Percentiles rank a stretch among this genome's conserved stretches.
Evolutionary conservation across 2,329 filamentous ascomycete genomes (phyloP).

Genomic region (Hyphodiscus sp.): DNA sequence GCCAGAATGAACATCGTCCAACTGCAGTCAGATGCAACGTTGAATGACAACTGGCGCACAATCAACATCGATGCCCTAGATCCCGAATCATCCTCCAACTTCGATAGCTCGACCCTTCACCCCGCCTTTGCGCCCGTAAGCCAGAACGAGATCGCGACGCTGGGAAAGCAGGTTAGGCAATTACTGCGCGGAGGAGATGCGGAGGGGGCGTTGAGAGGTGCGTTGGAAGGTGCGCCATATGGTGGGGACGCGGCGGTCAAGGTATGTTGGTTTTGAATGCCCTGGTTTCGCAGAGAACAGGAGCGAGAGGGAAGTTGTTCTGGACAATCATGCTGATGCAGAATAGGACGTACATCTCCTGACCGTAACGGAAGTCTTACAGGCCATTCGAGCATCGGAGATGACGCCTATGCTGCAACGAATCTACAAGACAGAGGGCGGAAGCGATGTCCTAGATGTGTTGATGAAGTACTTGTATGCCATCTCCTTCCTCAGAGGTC

Average conservation of each 20-base stretch:
- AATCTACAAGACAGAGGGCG: slow-evolving; percentile 72
- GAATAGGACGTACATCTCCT: slow-evolving; percentile 75
- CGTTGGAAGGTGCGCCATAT: slow-evolving; percentile 80
- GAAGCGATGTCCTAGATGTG: slow-evolving; percentile 80
- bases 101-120: slow-evolving; percentile 77
- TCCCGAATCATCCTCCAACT: slow-evolving; percentile 86
- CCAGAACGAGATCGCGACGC: slow-evolving; percentile 70
- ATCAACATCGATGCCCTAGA: slow-evolving; percentile 92
- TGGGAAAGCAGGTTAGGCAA: slow-evolving; percentile 79
- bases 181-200: slow-evolving; percentile 79
- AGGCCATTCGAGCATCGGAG: slow-evolving; percentile 92
- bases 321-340: not conserved
- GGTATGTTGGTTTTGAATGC: slow-evolving; percentile 35
- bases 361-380: slow-evolving; percentile 86
- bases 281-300: not conserved
- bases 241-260: slow-evolving; percentile 52
- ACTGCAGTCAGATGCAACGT: slow-evolving; percentile 53
- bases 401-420: slow-evolving; percentile 84
- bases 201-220: slow-evolving; percentile 78
- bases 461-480: slow-evolving; percentile 96
- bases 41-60: slow-evolving; percentile 68
- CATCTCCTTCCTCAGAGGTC: not conserved
- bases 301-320: not conserved
- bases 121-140: slow-evolving; percentile 68
- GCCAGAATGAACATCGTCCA: slow-evolving; percentile 59